Evolutionary conservation across 352 stramenopile genomes (phyloP).

Genomic region (Thraustochytrium striatum): DNA sequence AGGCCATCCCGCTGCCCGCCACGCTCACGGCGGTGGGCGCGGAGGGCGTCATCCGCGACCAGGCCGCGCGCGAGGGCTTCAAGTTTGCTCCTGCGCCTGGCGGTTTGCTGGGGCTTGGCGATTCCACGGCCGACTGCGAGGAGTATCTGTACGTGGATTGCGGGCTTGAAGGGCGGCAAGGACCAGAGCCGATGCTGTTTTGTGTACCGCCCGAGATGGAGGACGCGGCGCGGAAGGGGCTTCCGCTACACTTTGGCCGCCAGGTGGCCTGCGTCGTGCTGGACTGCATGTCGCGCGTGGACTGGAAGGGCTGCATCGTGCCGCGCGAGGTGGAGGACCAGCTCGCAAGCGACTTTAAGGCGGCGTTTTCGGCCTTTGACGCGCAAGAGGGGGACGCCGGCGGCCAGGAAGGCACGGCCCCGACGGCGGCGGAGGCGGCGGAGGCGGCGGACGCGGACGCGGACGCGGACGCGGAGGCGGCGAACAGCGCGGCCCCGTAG

Average conservation of each 20-base stretch:
- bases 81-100: too few relatives aligned
- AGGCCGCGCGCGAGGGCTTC: conserved; percentile 2
- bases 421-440: too few relatives aligned
- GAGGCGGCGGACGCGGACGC: too few relatives aligned
- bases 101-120: neutral
- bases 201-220: neutral
- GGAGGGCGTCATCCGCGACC: neutral
- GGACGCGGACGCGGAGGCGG: too few relatives aligned
- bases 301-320: conserved; percentile 31
- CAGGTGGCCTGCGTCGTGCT: conserved; percentile 24
- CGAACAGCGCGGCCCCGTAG: too few relatives aligned
- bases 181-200: too few relatives aligned
- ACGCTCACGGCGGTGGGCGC: neutral
- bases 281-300: conserved; percentile 1
- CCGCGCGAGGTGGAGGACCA: conserved; percentile 20
- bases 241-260: conserved; percentile 19
- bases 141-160: conserved; percentile 39
- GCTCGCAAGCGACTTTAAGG: conserved; percentile 33
- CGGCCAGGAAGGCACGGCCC: neutral
- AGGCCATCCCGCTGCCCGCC: conserved; percentile 26
- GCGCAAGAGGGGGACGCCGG: neutral
- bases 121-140: neutral
- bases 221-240: neutral
- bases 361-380: conserved; percentile 26
- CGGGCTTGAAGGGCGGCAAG: neutral